phyloP scores from a whole-genome alignment of 1,284 basidiomycete genomes.

The Ustilago tritici region DNA sequence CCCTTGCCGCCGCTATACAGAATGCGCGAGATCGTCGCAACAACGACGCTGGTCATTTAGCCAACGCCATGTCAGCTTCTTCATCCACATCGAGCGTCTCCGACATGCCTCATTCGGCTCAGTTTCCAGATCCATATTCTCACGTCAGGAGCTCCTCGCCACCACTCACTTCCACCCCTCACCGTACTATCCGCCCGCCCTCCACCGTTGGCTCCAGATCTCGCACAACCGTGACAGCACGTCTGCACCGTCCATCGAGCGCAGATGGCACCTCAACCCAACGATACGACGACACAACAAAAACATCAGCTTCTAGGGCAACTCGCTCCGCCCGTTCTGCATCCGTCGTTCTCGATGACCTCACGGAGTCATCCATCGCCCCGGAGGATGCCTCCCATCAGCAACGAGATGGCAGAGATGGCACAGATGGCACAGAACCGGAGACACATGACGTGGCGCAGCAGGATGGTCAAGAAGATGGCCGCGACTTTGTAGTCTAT shows the following conservation, averaged over 20 bases:
- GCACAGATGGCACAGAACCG: neutral
- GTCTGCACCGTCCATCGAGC: slow-evolving; percentile 26
- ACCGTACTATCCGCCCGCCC: slow-evolving; percentile 30
- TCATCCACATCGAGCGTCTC: slow-evolving; percentile 42
- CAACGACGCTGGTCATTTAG: neutral
- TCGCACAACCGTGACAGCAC: slow-evolving; percentile 45
- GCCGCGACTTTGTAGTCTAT: slow-evolving; percentile 39
- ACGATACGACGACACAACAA: slow-evolving; percentile 41
- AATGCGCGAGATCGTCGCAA: slow-evolving; percentile 14
- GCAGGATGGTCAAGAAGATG: slow-evolving; percentile 11
- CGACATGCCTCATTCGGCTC: slow-evolving; percentile 24
- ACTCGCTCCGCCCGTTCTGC: slow-evolving; percentile 37
- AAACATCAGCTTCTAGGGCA: slow-evolving; percentile 26
- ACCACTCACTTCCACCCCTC: slow-evolving; percentile 50
- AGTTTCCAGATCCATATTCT: slow-evolving; percentile 38
- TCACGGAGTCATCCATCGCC: slow-evolving; percentile 49
- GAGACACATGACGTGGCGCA: neutral
- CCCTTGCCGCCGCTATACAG: slow-evolving; percentile 34
- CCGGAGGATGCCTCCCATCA: slow-evolving; percentile 23
- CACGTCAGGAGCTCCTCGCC: slow-evolving; percentile 42
- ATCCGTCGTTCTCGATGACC: slow-evolving; percentile 41
- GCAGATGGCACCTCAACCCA: slow-evolving; percentile 15
- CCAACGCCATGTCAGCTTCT: slow-evolving; percentile 22
- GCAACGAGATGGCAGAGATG: slow-evolving; percentile 1
- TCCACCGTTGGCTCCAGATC: slow-evolving; percentile 47